A percentile compares a stretch with the other conserved stretches of the same genome.
Evolutionary conservation across 805 yeast species (phyloP).

Genomic region (Suhomyces xylopsoci): DNA sequence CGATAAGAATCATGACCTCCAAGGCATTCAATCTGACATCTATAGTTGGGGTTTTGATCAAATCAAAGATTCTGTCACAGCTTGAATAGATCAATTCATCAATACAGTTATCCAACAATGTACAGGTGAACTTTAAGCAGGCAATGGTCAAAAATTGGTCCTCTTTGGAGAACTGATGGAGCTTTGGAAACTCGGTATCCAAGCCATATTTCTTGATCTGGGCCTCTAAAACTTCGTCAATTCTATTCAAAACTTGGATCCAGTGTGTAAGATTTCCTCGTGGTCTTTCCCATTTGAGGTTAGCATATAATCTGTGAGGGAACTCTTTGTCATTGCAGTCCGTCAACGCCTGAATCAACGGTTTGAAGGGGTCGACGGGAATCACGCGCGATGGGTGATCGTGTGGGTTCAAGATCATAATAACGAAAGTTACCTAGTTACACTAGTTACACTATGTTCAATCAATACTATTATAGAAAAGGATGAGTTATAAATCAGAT

Average conservation of each 20-base stretch:
- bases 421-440: not conserved
- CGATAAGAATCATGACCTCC: constrained; percentile 56
- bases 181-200: constrained; percentile 43
- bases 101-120: constrained; percentile 65
- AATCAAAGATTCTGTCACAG: constrained; percentile 52
- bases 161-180: constrained; percentile 39
- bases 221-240: constrained; percentile 63
- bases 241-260: constrained; percentile 70
- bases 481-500: not conserved
- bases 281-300: constrained; percentile 57
- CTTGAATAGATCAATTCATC: constrained; percentile 69
- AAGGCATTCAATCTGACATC: constrained; percentile 59
- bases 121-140: constrained; percentile 58
- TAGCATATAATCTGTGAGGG: constrained; percentile 33
- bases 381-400: constrained; percentile 28
- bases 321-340: constrained; percentile 39
- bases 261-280: constrained; percentile 71
- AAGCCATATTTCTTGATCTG: constrained; percentile 54
- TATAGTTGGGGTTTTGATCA: constrained; percentile 59
- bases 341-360: constrained; percentile 35
- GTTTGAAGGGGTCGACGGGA: constrained; percentile 21
- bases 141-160: constrained; percentile 51
- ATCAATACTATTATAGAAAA: not conserved
- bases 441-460: not conserved
- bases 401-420: constrained; percentile 33